Evolutionary conservation across 192 early-diverging fungal genomes (phyloP), one percentile per base, ranked within the genome.

Genomic region (Coemansia sp.): DNA sequence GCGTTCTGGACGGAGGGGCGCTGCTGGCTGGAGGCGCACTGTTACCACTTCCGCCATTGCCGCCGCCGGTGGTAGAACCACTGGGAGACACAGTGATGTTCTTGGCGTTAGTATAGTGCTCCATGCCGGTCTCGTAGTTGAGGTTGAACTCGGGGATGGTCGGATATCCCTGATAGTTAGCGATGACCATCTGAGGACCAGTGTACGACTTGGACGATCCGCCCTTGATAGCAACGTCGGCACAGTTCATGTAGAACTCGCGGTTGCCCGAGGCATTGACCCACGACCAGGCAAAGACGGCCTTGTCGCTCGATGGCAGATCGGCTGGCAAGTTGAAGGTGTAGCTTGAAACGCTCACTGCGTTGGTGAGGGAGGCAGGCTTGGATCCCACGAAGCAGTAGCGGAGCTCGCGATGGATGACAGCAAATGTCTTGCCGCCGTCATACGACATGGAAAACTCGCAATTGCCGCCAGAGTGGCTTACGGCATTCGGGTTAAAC

Each of bases 201-300:
- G 78, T 69, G 59, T 69, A 80, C 23, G 78, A 80, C 4, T 32
- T 49, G 13, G 78, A 75, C 6, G 40, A 44, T 0, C 67, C 53
- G 17, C 77, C 73, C 35, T 52, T 68, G 57, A 80, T 80, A 7
- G 43, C 47, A 0, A 80, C 73, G 5, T 75, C 66, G 0, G 67
- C 77, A 78, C 87, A 70, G 68, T 69, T 73, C 64, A 65, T 66
- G 50, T 78, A 78, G 43, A 78, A 73, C 64, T 78, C 76, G 67
- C 89, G 84, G 59, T 90, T 87, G 17, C 86, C 89, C 38, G 77
- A 60, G 4, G 86, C 84, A 47, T 90, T 90, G 77, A 88, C 83
- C 88, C 88, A 90, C 26, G 88, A 70, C 88, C 86, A 89, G 35
- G 80, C 75, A 63, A 90, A 86, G 35, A 84, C 75, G 13, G 74